These are phyloP conservation scores for Prinsepia uniflora DNA, from an alignment of 306 rosid species.

Conservation along the genomic window DNA sequence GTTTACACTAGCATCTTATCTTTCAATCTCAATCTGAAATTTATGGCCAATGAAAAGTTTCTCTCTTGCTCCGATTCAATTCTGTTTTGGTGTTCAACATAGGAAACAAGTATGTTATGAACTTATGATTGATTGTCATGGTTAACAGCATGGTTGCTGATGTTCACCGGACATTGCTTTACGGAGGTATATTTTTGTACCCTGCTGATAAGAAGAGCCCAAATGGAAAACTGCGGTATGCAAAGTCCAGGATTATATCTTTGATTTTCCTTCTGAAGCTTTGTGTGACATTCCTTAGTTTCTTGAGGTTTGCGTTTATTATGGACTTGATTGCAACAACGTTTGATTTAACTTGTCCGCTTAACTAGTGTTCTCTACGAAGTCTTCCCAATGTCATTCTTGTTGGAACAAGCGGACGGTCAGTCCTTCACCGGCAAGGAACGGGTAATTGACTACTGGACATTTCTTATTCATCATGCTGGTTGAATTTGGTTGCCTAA, in stretches of 20 bases:
- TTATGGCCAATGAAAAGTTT: background rate
- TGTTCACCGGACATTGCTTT: constrained; percentile 96
- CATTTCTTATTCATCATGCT: constrained; percentile 6
- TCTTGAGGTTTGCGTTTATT: background rate
- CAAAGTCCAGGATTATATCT: background rate
- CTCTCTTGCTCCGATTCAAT: background rate
- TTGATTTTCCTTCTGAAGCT: background rate
- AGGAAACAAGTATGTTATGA: constrained; percentile 2
- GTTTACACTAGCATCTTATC: background rate
- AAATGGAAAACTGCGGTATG: constrained; percentile 93
- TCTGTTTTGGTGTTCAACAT: constrained; percentile 3
- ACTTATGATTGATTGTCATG: constrained; percentile 2
- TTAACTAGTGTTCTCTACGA: constrained; percentile 74
- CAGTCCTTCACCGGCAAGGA: constrained; percentile 86
- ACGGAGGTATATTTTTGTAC: constrained; percentile 94
- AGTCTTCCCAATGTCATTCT: constrained; percentile 95
- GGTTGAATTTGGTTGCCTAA: background rate
- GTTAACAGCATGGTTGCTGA: constrained; percentile 95
- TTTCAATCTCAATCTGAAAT: background rate
- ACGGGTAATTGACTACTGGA: constrained; percentile 43
- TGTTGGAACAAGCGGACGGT: constrained; percentile 98
- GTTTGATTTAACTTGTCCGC: constrained; percentile 1
- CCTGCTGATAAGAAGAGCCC: constrained; percentile 98
- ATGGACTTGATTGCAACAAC: background rate
- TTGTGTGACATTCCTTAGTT: background rate